These are phyloP conservation scores for Penicillium polonicum DNA, from an alignment of 2,329 filamentous ascomycete species.

Conservation along the genomic window DNA sequence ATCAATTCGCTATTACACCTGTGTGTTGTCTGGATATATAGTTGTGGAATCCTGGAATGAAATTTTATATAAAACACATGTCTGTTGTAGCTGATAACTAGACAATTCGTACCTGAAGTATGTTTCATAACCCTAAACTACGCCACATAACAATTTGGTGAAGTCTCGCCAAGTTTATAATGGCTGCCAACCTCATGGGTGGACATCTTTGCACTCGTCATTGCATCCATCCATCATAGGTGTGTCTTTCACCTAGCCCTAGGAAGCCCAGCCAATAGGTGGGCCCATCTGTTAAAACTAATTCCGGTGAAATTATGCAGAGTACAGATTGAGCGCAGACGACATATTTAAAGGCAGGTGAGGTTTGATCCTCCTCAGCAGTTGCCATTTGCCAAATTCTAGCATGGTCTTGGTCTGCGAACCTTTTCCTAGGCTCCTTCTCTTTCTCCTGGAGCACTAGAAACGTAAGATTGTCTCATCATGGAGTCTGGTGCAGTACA, in stretches of 20 bases:
- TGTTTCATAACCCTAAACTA: background rate
- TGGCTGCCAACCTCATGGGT: background rate
- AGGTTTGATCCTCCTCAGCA: background rate
- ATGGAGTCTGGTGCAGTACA: background rate
- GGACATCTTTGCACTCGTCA: background rate
- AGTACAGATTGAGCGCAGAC: background rate
- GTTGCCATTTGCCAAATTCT: background rate
- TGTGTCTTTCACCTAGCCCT: background rate
- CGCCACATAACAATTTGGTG: background rate
- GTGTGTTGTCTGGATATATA: constrained; percentile 6
- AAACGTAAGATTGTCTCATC: background rate
- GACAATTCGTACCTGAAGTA: background rate
- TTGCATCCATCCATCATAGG: background rate
- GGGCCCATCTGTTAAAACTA: background rate
- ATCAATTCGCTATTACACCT: constrained; percentile 23
- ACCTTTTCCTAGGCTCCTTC: background rate
- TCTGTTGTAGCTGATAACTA: background rate
- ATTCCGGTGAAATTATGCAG: background rate
- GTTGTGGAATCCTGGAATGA: constrained; percentile 20
- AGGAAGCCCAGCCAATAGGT: background rate
- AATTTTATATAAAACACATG: background rate
- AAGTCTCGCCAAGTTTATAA: background rate
- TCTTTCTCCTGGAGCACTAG: background rate
- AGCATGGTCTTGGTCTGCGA: background rate
- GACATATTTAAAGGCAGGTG: background rate